These are phyloP conservation scores for Fraxinus dipetala DNA, from an alignment of 305 asterid genomes.

Conservation along the genomic window DNA sequence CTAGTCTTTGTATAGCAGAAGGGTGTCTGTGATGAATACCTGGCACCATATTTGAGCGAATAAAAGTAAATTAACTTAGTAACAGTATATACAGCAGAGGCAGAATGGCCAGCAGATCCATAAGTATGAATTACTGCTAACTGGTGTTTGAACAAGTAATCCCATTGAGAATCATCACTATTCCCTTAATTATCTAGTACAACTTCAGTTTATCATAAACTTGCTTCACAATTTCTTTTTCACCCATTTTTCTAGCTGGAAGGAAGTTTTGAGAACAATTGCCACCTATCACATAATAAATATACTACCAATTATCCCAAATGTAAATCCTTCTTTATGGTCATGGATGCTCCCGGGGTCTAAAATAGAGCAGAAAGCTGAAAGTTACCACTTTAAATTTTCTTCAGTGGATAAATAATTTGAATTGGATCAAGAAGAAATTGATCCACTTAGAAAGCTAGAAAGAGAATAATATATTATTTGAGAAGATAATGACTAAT, in stretches of 20 bases:
- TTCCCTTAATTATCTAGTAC: not conserved
- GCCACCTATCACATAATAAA: not conserved
- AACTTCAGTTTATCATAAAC: not conserved
- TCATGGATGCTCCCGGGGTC: not conserved
- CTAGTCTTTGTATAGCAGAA: not conserved
- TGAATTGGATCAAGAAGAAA: not conserved
- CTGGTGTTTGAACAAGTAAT: not conserved
- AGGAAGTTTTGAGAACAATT: not conserved
- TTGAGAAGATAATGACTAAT: not conserved
- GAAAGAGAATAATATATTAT: not conserved
- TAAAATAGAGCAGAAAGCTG: not conserved
- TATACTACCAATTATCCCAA: not conserved
- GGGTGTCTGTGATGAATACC: not conserved
- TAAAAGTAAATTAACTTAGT: not conserved
- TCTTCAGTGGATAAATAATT: not conserved
- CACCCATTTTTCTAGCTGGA: not conserved
- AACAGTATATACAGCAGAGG: not conserved
- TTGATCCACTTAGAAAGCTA: not conserved
- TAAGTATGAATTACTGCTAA: not conserved
- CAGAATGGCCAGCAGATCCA: not conserved
- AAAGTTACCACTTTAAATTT: not conserved
- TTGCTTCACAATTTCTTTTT: not conserved
- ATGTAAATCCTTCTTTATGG: slow-evolving; percentile 1
- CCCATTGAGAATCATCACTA: not conserved
- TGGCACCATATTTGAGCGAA: not conserved